Conservation (phyloP, 441 rosid species). For the Geranium incanum region DNA sequence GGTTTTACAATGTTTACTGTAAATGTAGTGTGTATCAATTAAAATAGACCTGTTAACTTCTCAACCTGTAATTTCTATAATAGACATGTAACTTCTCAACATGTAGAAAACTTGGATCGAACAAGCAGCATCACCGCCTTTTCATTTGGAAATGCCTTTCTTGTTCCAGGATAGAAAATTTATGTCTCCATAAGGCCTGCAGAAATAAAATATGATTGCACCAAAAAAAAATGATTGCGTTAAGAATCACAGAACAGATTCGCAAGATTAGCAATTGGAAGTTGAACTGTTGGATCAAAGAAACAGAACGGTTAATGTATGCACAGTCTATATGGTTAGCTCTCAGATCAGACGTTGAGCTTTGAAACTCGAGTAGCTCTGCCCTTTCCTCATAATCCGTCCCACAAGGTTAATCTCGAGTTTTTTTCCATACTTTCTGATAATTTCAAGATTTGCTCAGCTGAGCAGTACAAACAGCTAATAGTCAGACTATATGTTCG, state of each 20-base stretch:
- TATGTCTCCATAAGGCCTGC: slow-evolving; percentile 50
- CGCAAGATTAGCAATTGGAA: not conserved
- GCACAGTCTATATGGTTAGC: not conserved
- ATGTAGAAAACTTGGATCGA: not conserved
- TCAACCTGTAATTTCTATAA: not conserved
- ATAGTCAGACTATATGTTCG: too few relatives aligned
- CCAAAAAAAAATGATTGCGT: not conserved
- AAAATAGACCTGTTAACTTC: too few relatives aligned
- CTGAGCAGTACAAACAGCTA: too few relatives aligned
- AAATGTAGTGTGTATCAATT: not conserved
- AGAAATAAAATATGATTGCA: slow-evolving; percentile 13
- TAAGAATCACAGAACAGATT: too few relatives aligned
- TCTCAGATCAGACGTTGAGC: too few relatives aligned
- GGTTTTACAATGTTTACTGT: not conserved
- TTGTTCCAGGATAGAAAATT: slow-evolving; percentile 42
- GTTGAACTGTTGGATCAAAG: not conserved
- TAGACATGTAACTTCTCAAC: not conserved
- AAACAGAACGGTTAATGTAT: not conserved
- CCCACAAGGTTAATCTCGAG: too few relatives aligned
- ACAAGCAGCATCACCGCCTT: slow-evolving; percentile 8
- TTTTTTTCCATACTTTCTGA: too few relatives aligned
- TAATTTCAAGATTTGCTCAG: too few relatives aligned
- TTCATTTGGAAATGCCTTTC: slow-evolving; percentile 40
- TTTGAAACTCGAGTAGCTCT: too few relatives aligned
- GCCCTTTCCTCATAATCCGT: too few relatives aligned